Evolutionary conservation across 2,329 filamentous ascomycete species (phyloP).

Genomic region (Aureobasidium sp.): DNA sequence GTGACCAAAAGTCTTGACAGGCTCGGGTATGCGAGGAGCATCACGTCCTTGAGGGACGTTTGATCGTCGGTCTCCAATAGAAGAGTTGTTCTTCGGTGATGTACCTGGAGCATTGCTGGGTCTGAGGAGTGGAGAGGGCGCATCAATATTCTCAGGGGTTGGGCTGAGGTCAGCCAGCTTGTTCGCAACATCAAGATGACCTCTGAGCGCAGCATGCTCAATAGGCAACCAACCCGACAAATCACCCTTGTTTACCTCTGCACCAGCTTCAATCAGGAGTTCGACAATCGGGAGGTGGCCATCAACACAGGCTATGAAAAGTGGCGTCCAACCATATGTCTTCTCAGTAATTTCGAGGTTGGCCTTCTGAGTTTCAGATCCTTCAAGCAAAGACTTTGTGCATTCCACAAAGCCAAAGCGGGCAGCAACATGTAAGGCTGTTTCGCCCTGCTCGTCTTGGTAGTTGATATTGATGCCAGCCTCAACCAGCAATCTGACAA

Average conservation of each 20-base stretch:
- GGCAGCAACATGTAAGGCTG: conserved; percentile 83
- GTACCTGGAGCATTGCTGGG: conserved; percentile 8
- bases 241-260: conserved; percentile 65
- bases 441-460: conserved; percentile 82
- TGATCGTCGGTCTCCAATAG: conserved; percentile 41
- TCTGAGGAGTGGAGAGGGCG: conserved; percentile 21
- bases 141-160: conserved; percentile 22
- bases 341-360: conserved; percentile 71
- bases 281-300: conserved; percentile 68
- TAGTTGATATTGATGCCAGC: conserved; percentile 91
- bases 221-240: conserved; percentile 89
- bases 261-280: conserved; percentile 68
- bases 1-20: conserved; percentile 92
- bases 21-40: conserved; percentile 48
- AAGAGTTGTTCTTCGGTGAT: conserved; percentile 42
- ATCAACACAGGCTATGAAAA: conserved; percentile 88
- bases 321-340: conserved; percentile 87
- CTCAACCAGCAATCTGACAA: conserved; percentile 79
- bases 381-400: conserved; percentile 64
- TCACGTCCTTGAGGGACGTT: conserved; percentile 31
- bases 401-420: conserved; percentile 79
- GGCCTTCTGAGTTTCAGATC: conserved; percentile 60
- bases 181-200: conserved; percentile 73
- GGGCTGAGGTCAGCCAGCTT: conserved; percentile 52
- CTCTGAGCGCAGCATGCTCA: conserved; percentile 84